These are phyloP conservation scores for Dryas octopetala DNA, from an alignment of 306 rosid genomes.

Conservation along the genomic window DNA sequence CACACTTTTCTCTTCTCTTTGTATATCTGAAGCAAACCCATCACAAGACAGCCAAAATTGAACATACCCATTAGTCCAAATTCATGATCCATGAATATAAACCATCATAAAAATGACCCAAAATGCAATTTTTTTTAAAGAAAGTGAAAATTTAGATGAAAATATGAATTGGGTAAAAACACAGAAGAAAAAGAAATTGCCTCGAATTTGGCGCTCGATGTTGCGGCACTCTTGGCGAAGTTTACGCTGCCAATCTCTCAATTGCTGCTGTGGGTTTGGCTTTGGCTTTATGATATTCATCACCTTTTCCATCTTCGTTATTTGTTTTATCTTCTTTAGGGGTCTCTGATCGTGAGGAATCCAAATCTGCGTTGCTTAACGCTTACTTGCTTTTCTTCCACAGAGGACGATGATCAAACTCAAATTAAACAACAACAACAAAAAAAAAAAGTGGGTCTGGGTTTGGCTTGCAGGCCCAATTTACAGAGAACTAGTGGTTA, in stretches of 20 bases:
- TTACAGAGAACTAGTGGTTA: neutral
- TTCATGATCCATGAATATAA: constrained; percentile 2
- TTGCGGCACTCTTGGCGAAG: constrained; percentile 94
- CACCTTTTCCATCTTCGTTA: constrained; percentile 67
- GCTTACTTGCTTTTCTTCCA: neutral
- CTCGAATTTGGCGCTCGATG: constrained; percentile 94
- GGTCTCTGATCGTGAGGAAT: neutral
- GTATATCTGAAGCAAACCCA: constrained; percentile 53
- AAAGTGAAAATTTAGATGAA: neutral
- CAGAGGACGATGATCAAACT: neutral
- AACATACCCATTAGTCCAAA: constrained; percentile 10
- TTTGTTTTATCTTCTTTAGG: neutral
- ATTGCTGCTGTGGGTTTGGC: constrained; percentile 74
- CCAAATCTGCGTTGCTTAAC: neutral
- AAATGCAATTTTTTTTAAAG: neutral
- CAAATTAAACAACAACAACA: neutral
- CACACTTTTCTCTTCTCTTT: constrained; percentile 86
- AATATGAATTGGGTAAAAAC: neutral
- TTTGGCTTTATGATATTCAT: constrained; percentile 73
- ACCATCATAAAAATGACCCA: neutral
- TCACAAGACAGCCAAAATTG: neutral
- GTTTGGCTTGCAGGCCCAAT: neutral
- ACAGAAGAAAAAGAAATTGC: constrained; percentile 24
- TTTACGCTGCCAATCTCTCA: constrained; percentile 90
- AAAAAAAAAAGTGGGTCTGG: neutral